Conservation (phyloP, 176 grass and related monocot genomes). For the Elaeis guineensis region DNA sequence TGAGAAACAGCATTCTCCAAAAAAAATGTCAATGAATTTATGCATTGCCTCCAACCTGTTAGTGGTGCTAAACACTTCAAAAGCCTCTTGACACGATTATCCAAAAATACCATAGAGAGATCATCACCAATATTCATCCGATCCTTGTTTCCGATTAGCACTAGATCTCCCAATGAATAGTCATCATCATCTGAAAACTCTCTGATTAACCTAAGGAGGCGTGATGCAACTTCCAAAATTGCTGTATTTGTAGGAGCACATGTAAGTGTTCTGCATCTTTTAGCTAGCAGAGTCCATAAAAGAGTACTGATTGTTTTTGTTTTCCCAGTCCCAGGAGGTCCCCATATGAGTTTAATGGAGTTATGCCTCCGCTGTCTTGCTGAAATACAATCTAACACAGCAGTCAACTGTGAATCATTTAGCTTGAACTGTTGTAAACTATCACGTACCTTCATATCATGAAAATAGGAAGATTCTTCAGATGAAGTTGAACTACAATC, state of each 20-base stretch:
- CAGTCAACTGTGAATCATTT: slow-evolving; percentile 55
- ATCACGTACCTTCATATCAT: no score
- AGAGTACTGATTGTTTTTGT: slow-evolving; percentile 64
- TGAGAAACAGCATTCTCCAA: slow-evolving; percentile 33
- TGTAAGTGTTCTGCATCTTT: slow-evolving; percentile 50
- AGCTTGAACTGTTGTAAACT: slow-evolving; percentile 23
- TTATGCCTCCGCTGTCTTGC: slow-evolving; percentile 34
- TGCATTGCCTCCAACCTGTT: slow-evolving; percentile 40
- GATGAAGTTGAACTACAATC: no score
- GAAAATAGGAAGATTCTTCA: no score
- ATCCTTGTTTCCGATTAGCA: slow-evolving; percentile 79
- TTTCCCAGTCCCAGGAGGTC: slow-evolving; percentile 82
- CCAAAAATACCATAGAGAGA: slow-evolving; percentile 50
- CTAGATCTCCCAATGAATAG: slow-evolving; percentile 53
- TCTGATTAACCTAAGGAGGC: slow-evolving; percentile 46
- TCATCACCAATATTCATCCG: slow-evolving; percentile 43
- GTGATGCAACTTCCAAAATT: slow-evolving; percentile 57
- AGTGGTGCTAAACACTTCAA: slow-evolving; percentile 27
- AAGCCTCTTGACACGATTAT: slow-evolving; percentile 48
- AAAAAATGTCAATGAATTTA: slow-evolving; percentile 42
- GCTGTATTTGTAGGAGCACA: slow-evolving; percentile 87
- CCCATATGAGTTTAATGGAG: slow-evolving; percentile 63
- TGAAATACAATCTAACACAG: slow-evolving; percentile 44
- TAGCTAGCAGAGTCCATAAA: slow-evolving; percentile 44
- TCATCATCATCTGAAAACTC: slow-evolving; percentile 17